phyloP scores from a whole-genome alignment of 2,329 filamentous ascomycete species.

The Microthyrium microscopicum region DNA sequence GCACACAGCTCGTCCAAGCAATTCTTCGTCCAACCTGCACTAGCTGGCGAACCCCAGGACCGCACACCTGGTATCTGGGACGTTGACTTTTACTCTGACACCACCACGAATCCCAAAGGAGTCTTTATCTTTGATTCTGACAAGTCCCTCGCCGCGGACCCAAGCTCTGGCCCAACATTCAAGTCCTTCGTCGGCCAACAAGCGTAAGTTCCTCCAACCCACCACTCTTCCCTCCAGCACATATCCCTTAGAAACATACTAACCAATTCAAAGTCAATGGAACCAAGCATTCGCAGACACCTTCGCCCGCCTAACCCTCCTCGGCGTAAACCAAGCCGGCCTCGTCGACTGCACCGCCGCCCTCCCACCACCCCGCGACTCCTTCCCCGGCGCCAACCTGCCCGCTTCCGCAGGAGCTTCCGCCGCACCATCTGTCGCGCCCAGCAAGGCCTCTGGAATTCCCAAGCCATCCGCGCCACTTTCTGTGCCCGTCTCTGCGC shows the following conservation, averaged over 20 bases:
- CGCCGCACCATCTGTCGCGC: no score
- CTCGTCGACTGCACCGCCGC: conserved; percentile 13
- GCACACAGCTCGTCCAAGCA: conserved; percentile 34
- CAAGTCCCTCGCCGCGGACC: conserved; percentile 3
- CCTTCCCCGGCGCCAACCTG: conserved; percentile 2
- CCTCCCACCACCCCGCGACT: conserved; percentile 9
- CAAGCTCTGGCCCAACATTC: conserved; percentile 4
- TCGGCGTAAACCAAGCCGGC: conserved; percentile 7
- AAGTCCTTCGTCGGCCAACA: conserved; percentile 2
- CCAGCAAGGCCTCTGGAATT: no score
- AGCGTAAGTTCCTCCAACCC: conserved; percentile 9
- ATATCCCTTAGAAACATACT: no score
- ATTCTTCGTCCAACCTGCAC: conserved; percentile 24
- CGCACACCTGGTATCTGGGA: conserved; percentile 10
- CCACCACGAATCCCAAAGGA: conserved; percentile 4
- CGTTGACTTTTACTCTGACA: conserved; percentile 14
- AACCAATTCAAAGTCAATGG: conserved; percentile 1
- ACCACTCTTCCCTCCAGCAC: conserved; percentile 13
- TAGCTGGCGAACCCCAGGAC: conserved; percentile 9
- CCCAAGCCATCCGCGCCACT: no score
- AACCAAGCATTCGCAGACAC: conserved; percentile 4
- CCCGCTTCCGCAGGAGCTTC: neutral
- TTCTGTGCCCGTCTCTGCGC: no score
- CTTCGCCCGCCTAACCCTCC: neutral
- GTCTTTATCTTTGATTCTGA: conserved; percentile 4